phyloP scores from a whole-genome alignment of 1,139 yeast species.

The Hyphopichia burtonii region DNA sequence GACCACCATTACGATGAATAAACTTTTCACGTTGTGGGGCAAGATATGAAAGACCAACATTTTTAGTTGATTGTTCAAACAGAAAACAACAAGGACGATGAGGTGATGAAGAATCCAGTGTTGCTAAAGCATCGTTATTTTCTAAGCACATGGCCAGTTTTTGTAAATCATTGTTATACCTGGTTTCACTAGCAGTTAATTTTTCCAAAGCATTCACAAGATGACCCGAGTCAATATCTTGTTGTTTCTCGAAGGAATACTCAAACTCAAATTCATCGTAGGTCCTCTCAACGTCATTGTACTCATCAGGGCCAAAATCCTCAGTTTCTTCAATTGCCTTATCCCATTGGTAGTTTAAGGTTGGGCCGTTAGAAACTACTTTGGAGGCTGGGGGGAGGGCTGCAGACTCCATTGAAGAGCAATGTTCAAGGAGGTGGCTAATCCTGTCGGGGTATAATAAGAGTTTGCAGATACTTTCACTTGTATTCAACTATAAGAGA shows the following conservation, averaged over 20 bases:
- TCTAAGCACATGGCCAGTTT: neutral
- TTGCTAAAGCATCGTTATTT: neutral
- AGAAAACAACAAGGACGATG: too few species aligned
- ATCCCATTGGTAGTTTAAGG: too few species aligned
- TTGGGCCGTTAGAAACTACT: too few species aligned
- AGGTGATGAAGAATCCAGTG: neutral
- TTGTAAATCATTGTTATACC: neutral
- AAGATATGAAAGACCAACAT: conserved; percentile 23
- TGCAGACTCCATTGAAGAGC: too few species aligned
- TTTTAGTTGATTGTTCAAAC: neutral
- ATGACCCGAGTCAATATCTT: too few species aligned
- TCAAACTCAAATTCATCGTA: too few species aligned
- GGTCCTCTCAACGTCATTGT: too few species aligned
- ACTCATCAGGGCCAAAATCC: too few species aligned
- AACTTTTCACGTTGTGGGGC: conserved; percentile 26
- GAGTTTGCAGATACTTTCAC: neutral
- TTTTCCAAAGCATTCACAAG: neutral
- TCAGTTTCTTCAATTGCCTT: too few species aligned
- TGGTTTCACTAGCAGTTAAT: neutral
- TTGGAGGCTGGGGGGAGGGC: too few species aligned
- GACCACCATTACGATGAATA: conserved; percentile 27
- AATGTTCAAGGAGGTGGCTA: neutral
- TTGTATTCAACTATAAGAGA: neutral
- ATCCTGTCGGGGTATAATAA: neutral
- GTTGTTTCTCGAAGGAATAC: too few species aligned